Evolutionary conservation across 2,329 filamentous ascomycete species (phyloP), one percentile per base, ranked within the genome.

Genomic region (Mollisia scopiformis): DNA sequence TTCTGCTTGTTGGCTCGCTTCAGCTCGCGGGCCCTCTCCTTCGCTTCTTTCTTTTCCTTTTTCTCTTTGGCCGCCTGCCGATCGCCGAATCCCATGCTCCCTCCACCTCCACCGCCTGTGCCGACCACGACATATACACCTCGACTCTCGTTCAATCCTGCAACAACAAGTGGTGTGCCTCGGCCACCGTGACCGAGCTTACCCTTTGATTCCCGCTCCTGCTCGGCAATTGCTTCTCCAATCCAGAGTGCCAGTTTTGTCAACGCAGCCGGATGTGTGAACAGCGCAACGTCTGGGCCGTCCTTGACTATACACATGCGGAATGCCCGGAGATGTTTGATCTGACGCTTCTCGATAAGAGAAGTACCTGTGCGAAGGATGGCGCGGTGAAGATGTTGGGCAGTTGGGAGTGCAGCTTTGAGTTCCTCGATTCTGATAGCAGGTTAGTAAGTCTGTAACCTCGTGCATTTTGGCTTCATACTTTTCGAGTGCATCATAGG

Each of bases 271-370:
- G 95, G 93, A 71, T 98, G 94, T 0, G 89, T 93, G 77, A 99
- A 99, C 11, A 98, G 83, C n/a, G 85, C 79, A 0, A 96, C 90
- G 69, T 98, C 95, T 0, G 93, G 92, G 0, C 94, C 93, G 71
- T 98, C 95, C 73, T 96, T 97, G 69, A 99, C 93, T 3, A 98
- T 90, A 33, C 91, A 96, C 83, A 99, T 93, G 53, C 95, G 91
- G 75, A 98, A 99, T 0, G 94, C 91, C 51, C 92, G 88, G 16
- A 99, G 81, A 74, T 97, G 93, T 37, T 92, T 91, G 73, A 99
- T 96, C 71, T 97, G 93, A 61, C 91, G 89, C 78, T 99, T 99
- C 67, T 92, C 91, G 62, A 99, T 90, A 28, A 99, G 82, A 0
- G 91, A 89, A 1, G 93, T 96, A 37, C 95, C 95, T 0, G 94